Conservation (phyloP, 495 filamentous ascomycete genomes). For the Evernia prunastri region DNA sequence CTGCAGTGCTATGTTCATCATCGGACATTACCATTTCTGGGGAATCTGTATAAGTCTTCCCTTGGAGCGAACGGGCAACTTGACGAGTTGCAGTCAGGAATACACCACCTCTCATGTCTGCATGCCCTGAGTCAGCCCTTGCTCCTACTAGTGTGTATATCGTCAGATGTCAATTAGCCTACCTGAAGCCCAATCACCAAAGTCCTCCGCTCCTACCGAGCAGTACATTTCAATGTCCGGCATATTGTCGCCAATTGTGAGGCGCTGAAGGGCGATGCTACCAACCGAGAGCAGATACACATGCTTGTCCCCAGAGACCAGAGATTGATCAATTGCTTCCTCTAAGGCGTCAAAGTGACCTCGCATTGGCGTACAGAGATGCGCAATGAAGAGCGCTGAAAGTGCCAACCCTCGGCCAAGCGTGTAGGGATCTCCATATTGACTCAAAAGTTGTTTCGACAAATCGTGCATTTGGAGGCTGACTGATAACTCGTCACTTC, state of each 20-base stretch:
- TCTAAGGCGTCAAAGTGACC: constrained; percentile 57
- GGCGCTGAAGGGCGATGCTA: constrained; percentile 59
- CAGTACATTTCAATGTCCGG: constrained; percentile 69
- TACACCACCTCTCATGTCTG: constrained; percentile 71
- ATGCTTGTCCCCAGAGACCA: constrained; percentile 66
- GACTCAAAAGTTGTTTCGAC: constrained; percentile 59
- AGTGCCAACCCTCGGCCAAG: constrained; percentile 64
- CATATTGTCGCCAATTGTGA: constrained; percentile 70
- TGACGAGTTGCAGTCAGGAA: constrained; percentile 60
- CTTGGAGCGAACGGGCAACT: constrained; percentile 71
- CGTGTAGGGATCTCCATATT: constrained; percentile 60
- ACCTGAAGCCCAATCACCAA: constrained; percentile 57
- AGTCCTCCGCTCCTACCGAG: constrained; percentile 66
- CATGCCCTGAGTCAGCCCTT: background rate
- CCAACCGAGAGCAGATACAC: constrained; percentile 69
- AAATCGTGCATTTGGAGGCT: constrained; percentile 57
- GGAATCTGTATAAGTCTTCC: constrained; percentile 60
- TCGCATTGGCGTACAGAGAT: constrained; percentile 58
- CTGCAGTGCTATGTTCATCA: constrained; percentile 54
- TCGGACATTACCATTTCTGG: constrained; percentile 63
- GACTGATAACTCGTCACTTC: constrained; percentile 62
- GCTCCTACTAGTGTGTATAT: background rate
- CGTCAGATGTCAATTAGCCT: background rate
- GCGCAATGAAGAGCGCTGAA: constrained; percentile 66
- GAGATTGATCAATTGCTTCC: constrained; percentile 61